A percentile compares a stretch with the other conserved stretches of the same genome.
Conservation (phyloP, 257 asterid genomes). For the Nicotiana benthamiana region DNA sequence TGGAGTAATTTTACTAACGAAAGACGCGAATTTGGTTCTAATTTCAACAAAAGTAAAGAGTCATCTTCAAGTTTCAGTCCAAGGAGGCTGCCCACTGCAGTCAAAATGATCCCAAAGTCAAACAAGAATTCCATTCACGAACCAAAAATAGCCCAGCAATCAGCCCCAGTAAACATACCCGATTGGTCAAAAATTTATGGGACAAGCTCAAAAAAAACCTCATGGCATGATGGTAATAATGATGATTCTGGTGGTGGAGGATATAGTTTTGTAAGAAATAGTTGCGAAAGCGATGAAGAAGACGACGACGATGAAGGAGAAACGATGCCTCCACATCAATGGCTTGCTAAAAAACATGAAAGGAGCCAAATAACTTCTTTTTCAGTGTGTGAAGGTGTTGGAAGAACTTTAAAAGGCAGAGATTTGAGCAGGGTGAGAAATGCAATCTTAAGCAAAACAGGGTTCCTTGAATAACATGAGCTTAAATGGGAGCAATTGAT, state of each 20-base stretch:
- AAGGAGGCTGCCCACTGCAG: conserved; percentile 21
- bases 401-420: conserved; percentile 67
- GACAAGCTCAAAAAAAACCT: background rate
- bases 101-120: conserved; percentile 29
- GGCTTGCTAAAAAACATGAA: conserved; percentile 37
- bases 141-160: conserved; percentile 14
- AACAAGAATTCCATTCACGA: conserved; percentile 16
- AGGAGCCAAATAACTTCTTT: conserved; percentile 31
- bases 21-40: conserved; percentile 11
- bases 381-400: conserved; percentile 64
- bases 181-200: conserved; percentile 61
- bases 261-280: background rate
- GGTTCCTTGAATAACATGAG: conserved; percentile 45
- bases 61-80: conserved; percentile 1
- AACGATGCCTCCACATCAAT: conserved; percentile 58
- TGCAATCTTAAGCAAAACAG: conserved; percentile 52
- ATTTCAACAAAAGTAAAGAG: conserved; percentile 1
- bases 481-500: background rate
- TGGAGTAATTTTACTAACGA: conserved; percentile 26
- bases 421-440: conserved; percentile 55
- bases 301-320: conserved; percentile 13
- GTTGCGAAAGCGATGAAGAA: conserved; percentile 30
- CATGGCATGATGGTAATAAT: background rate
- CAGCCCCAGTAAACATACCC: conserved; percentile 25
- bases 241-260: background rate